phyloP scores from a whole-genome alignment of 352 stramenopile species.

The Pythium dissimile region DNA sequence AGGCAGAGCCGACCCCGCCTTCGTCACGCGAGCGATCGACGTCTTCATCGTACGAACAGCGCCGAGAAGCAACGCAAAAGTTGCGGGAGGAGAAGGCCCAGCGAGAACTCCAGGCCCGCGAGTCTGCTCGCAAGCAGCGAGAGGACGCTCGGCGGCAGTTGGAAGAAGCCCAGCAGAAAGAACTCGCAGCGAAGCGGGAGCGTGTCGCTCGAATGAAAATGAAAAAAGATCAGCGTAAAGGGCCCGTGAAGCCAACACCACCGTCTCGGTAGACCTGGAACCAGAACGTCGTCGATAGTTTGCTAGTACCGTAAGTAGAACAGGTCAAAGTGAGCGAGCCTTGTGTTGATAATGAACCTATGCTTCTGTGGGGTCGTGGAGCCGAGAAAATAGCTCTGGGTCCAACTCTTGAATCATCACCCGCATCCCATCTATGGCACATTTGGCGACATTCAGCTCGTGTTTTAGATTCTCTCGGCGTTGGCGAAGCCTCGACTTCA shows the following conservation, averaged over 20 bases:
- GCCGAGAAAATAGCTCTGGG: no score
- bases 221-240: conserved; percentile 32
- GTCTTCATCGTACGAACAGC: conserved; percentile 50
- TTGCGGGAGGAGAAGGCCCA: conserved; percentile 68
- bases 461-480: conserved; percentile 23
- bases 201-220: conserved; percentile 57
- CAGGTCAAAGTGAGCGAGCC: no score
- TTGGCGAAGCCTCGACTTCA: conserved; percentile 4
- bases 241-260: background rate
- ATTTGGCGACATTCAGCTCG: conserved; percentile 33
- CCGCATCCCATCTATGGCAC: conserved; percentile 36
- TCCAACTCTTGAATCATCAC: conserved; percentile 42
- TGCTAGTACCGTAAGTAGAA: no score
- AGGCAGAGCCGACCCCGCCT: conserved; percentile 1
- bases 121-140: conserved; percentile 60
- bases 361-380: background rate
- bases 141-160: conserved; percentile 60
- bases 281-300: no score
- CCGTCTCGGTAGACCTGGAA: conserved; percentile 11
- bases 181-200: conserved; percentile 68
- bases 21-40: conserved; percentile 12
- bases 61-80: conserved; percentile 57
- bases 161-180: conserved; percentile 58
- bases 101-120: conserved; percentile 54
- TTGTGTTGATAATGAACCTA: no score